Evolutionary conservation across 768 basidiomycete genomes (phyloP), one percentile per base, ranked within the genome.

Genomic region (Hericium rajendrae): DNA sequence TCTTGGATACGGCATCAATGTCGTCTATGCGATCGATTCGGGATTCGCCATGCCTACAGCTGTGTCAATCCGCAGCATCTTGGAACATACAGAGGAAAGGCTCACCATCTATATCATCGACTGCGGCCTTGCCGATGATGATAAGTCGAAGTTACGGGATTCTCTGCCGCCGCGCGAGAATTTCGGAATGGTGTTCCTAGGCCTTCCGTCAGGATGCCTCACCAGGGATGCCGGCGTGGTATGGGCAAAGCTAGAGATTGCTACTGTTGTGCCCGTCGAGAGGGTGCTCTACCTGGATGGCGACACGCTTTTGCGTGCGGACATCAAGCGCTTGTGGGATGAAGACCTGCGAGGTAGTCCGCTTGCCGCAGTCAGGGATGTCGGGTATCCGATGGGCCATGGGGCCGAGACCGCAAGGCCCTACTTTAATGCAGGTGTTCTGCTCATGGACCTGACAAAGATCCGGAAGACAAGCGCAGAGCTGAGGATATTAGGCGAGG

Each of bases 381-480:
- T 83, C 20, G 81, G 81, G 2, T 70, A 64, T 55, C 81, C 80
- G 0, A 69, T 71, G 67, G 81, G 81, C 0, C 76, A 81, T 61
- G 65, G 66, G 1, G 4, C 46, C 48, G 48, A 71, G n/a, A 63
- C 66, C 8, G 53, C 58, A 24, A 62, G 57, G 1, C 68, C 70
- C 8, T 82, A 81, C 60, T 82, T 82, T 71, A 84, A 82, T 46
- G 76, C 79, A 0, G 81, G 81, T 0, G 78, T 84, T 11, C 60
- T 84, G 55, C 66, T 83, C 10, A 58, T 83, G 58, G 76, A 83
- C 67, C 68, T 83, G 38, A 67, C 76, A 0, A 68, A 67, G 39
- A 64, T 72, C 10, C 70, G 81, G 13, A 40, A 38, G 18, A 37
- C 68, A 32, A 71, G 65, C 15, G 50, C 40, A 40, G 53, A 59